phyloP scores from a whole-genome alignment of 2,329 filamentous ascomycete species.

The Neodidymelliopsis sp. region DNA sequence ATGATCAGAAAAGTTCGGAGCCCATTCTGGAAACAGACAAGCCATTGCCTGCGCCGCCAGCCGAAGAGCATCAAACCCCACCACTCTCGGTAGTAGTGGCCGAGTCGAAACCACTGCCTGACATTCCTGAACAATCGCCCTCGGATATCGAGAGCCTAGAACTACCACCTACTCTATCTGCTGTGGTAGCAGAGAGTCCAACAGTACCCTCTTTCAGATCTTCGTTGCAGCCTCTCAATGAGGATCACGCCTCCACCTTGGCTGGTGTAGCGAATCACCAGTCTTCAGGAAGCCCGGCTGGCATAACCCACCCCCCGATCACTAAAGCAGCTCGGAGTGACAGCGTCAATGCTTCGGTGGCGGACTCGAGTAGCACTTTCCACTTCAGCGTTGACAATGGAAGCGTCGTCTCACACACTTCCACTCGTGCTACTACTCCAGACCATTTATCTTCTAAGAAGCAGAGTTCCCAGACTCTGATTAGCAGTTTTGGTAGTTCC shows the following conservation, averaged over 20 bases:
- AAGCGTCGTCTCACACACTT: slow-evolving; percentile 80
- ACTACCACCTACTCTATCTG: slow-evolving; percentile 30
- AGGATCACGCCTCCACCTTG: slow-evolving; percentile 34
- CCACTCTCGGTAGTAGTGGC: slow-evolving; percentile 55
- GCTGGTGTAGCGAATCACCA: slow-evolving; percentile 24
- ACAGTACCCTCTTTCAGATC: slow-evolving; percentile 53
- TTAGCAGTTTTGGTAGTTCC: slow-evolving; percentile 70
- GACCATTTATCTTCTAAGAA: slow-evolving; percentile 66
- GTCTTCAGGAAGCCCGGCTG: slow-evolving; percentile 47
- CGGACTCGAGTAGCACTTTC: slow-evolving; percentile 80
- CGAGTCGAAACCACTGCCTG: slow-evolving; percentile 73
- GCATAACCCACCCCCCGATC: slow-evolving; percentile 39
- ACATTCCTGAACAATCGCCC: slow-evolving; percentile 61
- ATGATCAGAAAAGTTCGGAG: slow-evolving; percentile 23
- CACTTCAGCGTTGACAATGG: slow-evolving; percentile 76
- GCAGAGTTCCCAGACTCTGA: slow-evolving; percentile 65
- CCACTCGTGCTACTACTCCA: slow-evolving; percentile 87
- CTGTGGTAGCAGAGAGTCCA: slow-evolving; percentile 39
- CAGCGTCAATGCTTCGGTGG: slow-evolving; percentile 77
- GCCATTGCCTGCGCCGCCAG: slow-evolving; percentile 47
- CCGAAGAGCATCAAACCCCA: slow-evolving; percentile 48
- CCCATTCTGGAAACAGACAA: slow-evolving; percentile 42
- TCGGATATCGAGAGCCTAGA: slow-evolving; percentile 36
- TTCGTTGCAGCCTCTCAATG: slow-evolving; percentile 50
- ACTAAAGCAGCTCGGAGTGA: slow-evolving; percentile 53